phyloP scores from a whole-genome alignment of 202 grass and related monocot species.

The Zizania palustris region DNA sequence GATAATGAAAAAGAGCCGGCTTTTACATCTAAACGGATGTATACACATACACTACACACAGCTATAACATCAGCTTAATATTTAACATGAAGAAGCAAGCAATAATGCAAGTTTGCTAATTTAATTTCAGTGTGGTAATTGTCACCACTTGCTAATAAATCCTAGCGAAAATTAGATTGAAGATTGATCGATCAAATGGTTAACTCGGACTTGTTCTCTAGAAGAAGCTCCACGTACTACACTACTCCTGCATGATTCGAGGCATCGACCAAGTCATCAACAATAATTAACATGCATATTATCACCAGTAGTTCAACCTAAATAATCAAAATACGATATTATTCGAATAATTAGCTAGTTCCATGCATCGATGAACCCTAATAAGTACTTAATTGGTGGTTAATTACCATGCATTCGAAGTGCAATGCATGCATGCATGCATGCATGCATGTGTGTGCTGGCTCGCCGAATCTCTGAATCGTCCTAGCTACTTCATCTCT shows the following conservation, averaged over 20 bases:
- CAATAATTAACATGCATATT: background rate
- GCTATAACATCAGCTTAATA: too few species aligned
- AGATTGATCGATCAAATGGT: too few species aligned
- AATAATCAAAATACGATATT: background rate
- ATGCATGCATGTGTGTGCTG: background rate
- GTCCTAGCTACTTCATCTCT: slow-evolving; percentile 55
- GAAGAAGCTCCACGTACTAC: background rate
- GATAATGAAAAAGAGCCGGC: too few species aligned
- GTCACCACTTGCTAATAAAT: too few species aligned
- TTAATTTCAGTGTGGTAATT: too few species aligned
- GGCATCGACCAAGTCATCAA: background rate
- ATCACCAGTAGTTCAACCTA: background rate
- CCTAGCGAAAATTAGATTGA: too few species aligned
- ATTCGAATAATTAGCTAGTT: background rate
- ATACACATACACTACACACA: too few species aligned
- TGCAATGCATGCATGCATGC: background rate
- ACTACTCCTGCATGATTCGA: background rate
- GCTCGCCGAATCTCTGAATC: background rate
- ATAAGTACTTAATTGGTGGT: background rate
- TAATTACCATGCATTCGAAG: too few species aligned
- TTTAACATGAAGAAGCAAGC: too few species aligned
- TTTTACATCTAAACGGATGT: too few species aligned
- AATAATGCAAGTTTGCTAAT: too few species aligned
- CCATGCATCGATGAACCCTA: background rate
- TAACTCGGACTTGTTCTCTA: background rate